Evolutionary conservation across 2,329 filamentous ascomycete species (phyloP).

Genomic region (Pseudohalonectria lignicola): DNA sequence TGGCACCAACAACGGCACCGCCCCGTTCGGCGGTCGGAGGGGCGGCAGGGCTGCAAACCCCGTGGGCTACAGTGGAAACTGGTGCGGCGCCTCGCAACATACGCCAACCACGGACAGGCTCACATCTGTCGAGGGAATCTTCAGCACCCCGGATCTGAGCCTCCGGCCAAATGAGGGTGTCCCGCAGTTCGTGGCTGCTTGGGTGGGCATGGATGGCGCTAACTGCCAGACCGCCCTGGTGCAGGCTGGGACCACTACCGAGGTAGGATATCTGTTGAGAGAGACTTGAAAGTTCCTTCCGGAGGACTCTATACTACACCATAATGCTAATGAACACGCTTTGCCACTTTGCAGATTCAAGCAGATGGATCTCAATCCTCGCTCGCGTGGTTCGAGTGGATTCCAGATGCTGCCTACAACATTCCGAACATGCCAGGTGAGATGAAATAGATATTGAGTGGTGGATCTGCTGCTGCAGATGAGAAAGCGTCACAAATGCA

Average conservation of each 20-base stretch:
- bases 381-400: slow-evolving; percentile 21
- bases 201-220: slow-evolving; percentile 20
- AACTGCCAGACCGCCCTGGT: slow-evolving; percentile 14
- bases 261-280: too few species aligned
- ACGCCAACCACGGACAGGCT: slow-evolving; percentile 8
- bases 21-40: too few species aligned
- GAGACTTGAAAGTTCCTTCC: too few species aligned
- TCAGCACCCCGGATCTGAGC: slow-evolving; percentile 14
- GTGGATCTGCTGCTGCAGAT: too few species aligned
- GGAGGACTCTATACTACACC: background rate
- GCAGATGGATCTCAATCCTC: slow-evolving; percentile 1
- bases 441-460: too few species aligned
- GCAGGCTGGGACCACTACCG: slow-evolving; percentile 17
- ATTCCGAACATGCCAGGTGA: slow-evolving; percentile 12
- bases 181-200: slow-evolving; percentile 16
- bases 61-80: slow-evolving; percentile 8
- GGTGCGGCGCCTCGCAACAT: slow-evolving; percentile 16
- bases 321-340: background rate
- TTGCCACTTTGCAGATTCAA: background rate
- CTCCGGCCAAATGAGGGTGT: slow-evolving; percentile 8
- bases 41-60: too few species aligned
- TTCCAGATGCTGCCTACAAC: slow-evolving; percentile 15
- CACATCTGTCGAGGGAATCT: slow-evolving; percentile 12
- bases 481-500: too few species aligned
- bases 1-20: too few species aligned